Conservation (phyloP, 208 protist species). For the Blechomonas ayalai region DNA sequence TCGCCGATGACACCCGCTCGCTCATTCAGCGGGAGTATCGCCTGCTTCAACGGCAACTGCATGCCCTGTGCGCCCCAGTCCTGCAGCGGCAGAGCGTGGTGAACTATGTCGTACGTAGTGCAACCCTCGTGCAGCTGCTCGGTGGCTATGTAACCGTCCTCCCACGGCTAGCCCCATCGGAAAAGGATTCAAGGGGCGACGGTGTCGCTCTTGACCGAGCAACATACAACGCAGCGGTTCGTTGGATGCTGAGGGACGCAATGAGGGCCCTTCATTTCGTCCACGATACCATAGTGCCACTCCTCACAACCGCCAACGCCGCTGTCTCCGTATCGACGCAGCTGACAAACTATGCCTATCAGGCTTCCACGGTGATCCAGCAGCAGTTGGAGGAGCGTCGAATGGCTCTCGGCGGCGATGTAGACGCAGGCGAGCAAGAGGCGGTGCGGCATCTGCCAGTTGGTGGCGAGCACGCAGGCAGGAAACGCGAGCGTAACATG, state of each 20-base stretch:
- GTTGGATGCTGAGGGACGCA: slow-evolving; percentile 27
- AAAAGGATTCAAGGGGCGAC: slow-evolving; percentile 1
- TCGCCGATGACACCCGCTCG: background rate
- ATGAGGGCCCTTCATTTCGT: slow-evolving; percentile 19
- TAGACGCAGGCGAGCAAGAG: background rate
- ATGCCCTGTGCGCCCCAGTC: slow-evolving; percentile 36
- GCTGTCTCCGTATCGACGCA: slow-evolving; percentile 38
- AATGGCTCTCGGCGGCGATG: slow-evolving; percentile 10
- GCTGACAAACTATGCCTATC: slow-evolving; percentile 44
- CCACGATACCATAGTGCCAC: slow-evolving; percentile 30
- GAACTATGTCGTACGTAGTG: slow-evolving; percentile 80
- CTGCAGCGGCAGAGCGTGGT: slow-evolving; percentile 44
- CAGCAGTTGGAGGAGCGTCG: slow-evolving; percentile 72
- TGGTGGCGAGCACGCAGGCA: background rate
- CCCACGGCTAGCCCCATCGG: slow-evolving; percentile 9
- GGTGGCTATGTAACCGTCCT: slow-evolving; percentile 64
- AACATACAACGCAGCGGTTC: slow-evolving; percentile 12
- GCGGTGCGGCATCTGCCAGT: background rate
- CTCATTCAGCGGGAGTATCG: slow-evolving; percentile 21
- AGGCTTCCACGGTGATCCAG: slow-evolving; percentile 42
- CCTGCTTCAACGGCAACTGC: slow-evolving; percentile 45
- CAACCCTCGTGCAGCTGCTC: slow-evolving; percentile 77
- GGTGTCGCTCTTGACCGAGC: slow-evolving; percentile 1
- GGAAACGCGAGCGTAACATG: slow-evolving; percentile 1
- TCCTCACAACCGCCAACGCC: slow-evolving; percentile 34